Evolutionary conservation across 768 basidiomycete species (phyloP), one percentile per base, ranked within the genome.

Genomic region (Boletus fagicola): DNA sequence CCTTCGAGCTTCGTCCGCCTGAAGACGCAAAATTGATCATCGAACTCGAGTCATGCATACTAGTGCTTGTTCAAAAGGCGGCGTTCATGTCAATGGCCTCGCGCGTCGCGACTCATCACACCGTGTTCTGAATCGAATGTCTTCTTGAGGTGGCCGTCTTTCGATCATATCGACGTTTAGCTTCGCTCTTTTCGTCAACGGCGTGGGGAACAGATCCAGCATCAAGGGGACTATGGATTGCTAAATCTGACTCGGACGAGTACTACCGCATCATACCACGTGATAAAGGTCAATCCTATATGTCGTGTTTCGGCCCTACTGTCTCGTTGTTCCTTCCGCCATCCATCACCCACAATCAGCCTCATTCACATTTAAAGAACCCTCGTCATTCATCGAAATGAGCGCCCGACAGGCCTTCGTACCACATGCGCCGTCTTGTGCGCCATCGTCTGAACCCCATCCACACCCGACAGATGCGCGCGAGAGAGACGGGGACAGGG

Each of bases 371-470:
- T 31, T 10, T n/a, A 5, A 24, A 9, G 20, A 6, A 38, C 38
- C n/a, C 28, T 30, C 12, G 7, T 13, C 35, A 11, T 56, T 9
- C 31, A 11, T 45, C 28, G 22, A 38, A 12, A 70, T 70, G 69
- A 70, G 69, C 36, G 65, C 69, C 2, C 24, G 69, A 49, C 69
- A 69, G 16, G 60, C 64, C 7, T 70, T 70, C 50, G 11, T 63
- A 33, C 69, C 69, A 5, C 67, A 59, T 8, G 48, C 65, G 1
- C 51, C 59, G 11, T 68, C 68, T 11, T 40, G 54, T 35, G 15
- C 47, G 9, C 48, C 46, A 15, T 38, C 47, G 12, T 54, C 63
- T 10, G 60, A 64, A 22, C n/a, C 55, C 18, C 58, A 51, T 24
- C 28, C 42, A 28, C 57, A 40, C n/a, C 24, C 55, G 0, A 39